These are phyloP conservation scores for Leccinum subrobustum DNA, from an alignment of 1,284 basidiomycete species.

Conservation along the genomic window DNA sequence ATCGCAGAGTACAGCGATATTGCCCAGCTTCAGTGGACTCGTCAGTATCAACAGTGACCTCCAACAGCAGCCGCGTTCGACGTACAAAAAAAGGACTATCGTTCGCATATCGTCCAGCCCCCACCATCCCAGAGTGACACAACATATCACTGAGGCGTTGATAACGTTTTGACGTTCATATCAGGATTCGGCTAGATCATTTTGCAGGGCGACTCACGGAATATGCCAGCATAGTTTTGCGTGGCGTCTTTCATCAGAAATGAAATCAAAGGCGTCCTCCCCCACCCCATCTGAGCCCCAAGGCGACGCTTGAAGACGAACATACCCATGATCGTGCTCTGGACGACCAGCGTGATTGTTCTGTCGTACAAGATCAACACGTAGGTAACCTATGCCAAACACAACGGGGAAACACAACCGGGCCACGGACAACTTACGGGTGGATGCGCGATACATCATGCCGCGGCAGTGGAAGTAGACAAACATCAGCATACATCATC, in stretches of 20 bases:
- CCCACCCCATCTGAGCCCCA: slow-evolving; percentile 6
- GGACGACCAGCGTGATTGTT: slow-evolving; percentile 2
- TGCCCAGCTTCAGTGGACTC: slow-evolving; percentile 11
- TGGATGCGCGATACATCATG: background rate
- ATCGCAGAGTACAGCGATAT: slow-evolving; percentile 8
- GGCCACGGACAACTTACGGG: slow-evolving; percentile 1
- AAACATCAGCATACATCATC: slow-evolving; percentile 8
- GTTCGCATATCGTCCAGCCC: slow-evolving; percentile 4
- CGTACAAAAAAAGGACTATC: slow-evolving; percentile 10
- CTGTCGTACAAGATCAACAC: slow-evolving; percentile 8
- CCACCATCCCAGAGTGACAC: slow-evolving; percentile 1
- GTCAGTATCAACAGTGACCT: background rate
- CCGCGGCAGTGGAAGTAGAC: slow-evolving; percentile 9
- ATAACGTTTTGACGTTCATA: background rate
- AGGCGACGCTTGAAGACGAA: slow-evolving; percentile 5
- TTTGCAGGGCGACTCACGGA: slow-evolving; percentile 15
- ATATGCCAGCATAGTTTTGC: slow-evolving; percentile 9
- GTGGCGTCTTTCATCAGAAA: slow-evolving; percentile 21
- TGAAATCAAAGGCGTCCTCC: slow-evolving; percentile 18
- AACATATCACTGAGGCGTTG: slow-evolving; percentile 7
- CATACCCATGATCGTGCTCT: slow-evolving; percentile 15
- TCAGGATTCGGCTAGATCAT: background rate
- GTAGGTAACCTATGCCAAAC: background rate
- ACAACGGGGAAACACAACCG: background rate
- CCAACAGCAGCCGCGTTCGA: background rate